Conservation (phyloP, 2,329 filamentous ascomycete species). For the Pseudogymnoascus sp. region DNA sequence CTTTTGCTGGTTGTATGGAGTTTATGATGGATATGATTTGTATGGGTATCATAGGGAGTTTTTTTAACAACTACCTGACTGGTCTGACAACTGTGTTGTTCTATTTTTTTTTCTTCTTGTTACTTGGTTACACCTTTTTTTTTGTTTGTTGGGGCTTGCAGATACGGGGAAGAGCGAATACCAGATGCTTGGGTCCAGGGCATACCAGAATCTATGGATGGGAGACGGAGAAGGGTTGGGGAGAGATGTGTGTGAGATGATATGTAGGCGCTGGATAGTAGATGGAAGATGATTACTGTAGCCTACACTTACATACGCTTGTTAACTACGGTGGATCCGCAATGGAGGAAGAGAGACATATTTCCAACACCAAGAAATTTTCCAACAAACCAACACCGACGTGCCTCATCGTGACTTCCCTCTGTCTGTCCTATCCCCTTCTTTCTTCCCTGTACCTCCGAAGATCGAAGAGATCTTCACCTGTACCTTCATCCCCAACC, state of each 20-base stretch:
- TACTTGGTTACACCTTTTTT: not conserved
- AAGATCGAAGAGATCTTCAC: not conserved
- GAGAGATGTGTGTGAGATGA: not conserved
- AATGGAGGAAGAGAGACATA: not conserved
- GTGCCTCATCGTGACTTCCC: not conserved
- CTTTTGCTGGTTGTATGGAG: not conserved
- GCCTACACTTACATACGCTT: not conserved
- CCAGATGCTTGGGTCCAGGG: constrained; percentile 1
- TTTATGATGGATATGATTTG: constrained; percentile 4
- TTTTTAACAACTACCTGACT: not conserved
- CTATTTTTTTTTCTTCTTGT: not conserved
- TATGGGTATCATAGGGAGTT: not conserved
- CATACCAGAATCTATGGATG: not conserved
- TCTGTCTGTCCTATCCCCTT: not conserved
- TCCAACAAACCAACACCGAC: not conserved
- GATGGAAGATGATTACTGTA: not conserved
- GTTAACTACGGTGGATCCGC: not conserved
- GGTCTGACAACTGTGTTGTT: not conserved
- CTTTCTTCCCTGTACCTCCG: not conserved
- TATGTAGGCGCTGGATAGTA: constrained; percentile 1
- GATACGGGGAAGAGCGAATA: not conserved
- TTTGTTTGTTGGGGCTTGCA: not conserved
- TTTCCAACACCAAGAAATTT: not conserved
- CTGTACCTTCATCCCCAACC: not conserved
- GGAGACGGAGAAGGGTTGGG: not conserved